phyloP scores from a whole-genome alignment of 805 yeast genomes.

The Myxozyma kluyveri region DNA sequence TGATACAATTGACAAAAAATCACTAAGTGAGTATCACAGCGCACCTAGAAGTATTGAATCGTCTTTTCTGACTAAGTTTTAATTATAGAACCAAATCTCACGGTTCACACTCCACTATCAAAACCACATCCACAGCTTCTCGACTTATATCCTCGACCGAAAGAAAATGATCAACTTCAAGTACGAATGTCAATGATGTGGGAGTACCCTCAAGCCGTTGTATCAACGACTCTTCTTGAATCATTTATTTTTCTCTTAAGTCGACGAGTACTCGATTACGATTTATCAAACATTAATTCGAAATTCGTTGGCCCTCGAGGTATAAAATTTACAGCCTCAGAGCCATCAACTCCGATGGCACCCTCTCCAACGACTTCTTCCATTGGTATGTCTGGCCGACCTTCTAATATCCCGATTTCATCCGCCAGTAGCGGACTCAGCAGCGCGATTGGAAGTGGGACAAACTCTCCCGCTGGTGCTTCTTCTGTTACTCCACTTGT shows the following conservation, averaged over 20 bases:
- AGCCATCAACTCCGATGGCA: background rate
- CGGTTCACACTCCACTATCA: conserved; percentile 41
- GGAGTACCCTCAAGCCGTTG: conserved; percentile 76
- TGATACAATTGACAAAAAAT: conserved; percentile 76
- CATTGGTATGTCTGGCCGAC: conserved; percentile 33
- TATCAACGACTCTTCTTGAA: conserved; percentile 72
- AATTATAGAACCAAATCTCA: conserved; percentile 21
- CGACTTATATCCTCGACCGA: conserved; percentile 61
- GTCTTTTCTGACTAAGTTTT: conserved; percentile 32
- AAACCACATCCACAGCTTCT: conserved; percentile 49
- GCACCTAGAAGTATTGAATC: too few species aligned
- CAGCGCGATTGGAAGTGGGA: background rate
- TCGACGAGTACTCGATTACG: conserved; percentile 47
- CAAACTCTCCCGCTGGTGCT: background rate
- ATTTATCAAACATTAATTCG: background rate
- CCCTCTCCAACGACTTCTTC: conserved; percentile 30
- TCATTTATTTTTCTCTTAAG: conserved; percentile 69
- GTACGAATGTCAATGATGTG: conserved; percentile 85
- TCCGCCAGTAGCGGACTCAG: background rate
- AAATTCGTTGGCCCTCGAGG: background rate
- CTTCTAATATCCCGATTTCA: background rate
- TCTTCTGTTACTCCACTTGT: background rate
- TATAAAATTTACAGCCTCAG: background rate
- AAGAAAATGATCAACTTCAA: conserved; percentile 54
- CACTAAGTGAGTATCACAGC: conserved; percentile 50